These are phyloP conservation scores for Suillus weaverae DNA, from an alignment of 768 basidiomycete genomes.

Conservation along the genomic window DNA sequence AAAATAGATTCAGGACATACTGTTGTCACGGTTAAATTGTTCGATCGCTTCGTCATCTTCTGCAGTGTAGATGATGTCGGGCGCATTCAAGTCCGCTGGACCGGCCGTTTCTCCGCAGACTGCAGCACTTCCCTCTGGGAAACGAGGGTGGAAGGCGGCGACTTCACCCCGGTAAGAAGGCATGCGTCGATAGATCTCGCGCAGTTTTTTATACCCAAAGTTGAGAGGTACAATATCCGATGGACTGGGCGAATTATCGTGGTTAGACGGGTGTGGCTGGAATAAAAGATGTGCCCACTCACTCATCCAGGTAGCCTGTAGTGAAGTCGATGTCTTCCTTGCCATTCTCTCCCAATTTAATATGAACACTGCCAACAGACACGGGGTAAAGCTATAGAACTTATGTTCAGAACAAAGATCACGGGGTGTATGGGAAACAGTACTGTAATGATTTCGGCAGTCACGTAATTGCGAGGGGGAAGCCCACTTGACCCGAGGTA, in stretches of 20 bases:
- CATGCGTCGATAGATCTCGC: constrained; percentile 42
- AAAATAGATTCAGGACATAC: constrained; percentile 14
- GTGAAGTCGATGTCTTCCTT: constrained; percentile 44
- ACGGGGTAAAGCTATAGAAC: constrained; percentile 39
- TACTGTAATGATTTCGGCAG: constrained; percentile 32
- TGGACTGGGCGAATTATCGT: constrained; percentile 13
- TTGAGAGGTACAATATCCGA: constrained; percentile 29
- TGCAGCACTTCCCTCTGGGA: constrained; percentile 28
- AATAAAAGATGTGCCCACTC: constrained; percentile 13
- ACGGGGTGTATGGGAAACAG: not conserved
- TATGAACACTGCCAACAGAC: constrained; percentile 49
- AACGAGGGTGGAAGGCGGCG: constrained; percentile 16
- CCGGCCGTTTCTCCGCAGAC: constrained; percentile 16
- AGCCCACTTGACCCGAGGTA: constrained; percentile 4
- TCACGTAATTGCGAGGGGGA: constrained; percentile 19
- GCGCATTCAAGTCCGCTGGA: constrained; percentile 26
- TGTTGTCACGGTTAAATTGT: constrained; percentile 20
- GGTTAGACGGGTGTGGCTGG: not conserved
- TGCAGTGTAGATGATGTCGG: constrained; percentile 32
- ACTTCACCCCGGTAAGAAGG: constrained; percentile 38
- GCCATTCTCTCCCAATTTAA: constrained; percentile 40
- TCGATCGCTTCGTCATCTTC: constrained; percentile 39
- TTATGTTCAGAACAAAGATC: not conserved
- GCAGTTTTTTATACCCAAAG: constrained; percentile 27
- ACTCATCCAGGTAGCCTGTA: constrained; percentile 50